Conservation (phyloP, 1,139 yeast species). For the Yamadazyma taylorii region DNA sequence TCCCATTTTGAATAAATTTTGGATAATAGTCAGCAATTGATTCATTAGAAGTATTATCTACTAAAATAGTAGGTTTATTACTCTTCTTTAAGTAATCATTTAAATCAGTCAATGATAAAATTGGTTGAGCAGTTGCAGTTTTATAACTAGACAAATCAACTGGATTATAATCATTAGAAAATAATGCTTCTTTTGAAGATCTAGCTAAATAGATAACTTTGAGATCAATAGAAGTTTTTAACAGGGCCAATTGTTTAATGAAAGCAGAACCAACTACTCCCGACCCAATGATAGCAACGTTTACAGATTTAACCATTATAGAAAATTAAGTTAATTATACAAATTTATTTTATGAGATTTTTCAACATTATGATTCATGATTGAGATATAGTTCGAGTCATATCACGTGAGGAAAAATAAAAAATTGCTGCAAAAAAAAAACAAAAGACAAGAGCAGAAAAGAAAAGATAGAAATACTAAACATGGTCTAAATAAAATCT, state of each 20-base stretch:
- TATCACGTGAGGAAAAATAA: background rate
- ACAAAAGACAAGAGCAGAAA: no score
- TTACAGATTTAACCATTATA: constrained; percentile 57
- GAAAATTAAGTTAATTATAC: no score
- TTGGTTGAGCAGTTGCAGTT: constrained; percentile 47
- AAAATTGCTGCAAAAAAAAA: background rate
- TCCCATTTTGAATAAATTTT: constrained; percentile 67
- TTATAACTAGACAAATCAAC: constrained; percentile 64
- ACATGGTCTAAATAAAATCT: background rate
- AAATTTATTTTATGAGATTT: no score
- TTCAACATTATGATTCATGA: background rate
- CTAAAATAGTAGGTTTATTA: constrained; percentile 73
- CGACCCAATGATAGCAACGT: constrained; percentile 83
- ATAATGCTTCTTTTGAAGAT: constrained; percentile 62
- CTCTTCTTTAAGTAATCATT: constrained; percentile 63
- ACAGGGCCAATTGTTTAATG: constrained; percentile 61
- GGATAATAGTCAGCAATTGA: constrained; percentile 77
- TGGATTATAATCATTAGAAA: constrained; percentile 68
- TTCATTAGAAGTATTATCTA: constrained; percentile 91
- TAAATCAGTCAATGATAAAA: constrained; percentile 58
- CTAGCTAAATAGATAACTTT: constrained; percentile 82
- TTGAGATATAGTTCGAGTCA: no score
- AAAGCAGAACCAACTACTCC: constrained; percentile 96
- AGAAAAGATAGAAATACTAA: no score
- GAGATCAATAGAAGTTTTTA: constrained; percentile 58